These are phyloP conservation scores for Phaeoacremonium minimum DNA, from an alignment of 2,329 filamentous ascomycete genomes.

Conservation along the genomic window DNA sequence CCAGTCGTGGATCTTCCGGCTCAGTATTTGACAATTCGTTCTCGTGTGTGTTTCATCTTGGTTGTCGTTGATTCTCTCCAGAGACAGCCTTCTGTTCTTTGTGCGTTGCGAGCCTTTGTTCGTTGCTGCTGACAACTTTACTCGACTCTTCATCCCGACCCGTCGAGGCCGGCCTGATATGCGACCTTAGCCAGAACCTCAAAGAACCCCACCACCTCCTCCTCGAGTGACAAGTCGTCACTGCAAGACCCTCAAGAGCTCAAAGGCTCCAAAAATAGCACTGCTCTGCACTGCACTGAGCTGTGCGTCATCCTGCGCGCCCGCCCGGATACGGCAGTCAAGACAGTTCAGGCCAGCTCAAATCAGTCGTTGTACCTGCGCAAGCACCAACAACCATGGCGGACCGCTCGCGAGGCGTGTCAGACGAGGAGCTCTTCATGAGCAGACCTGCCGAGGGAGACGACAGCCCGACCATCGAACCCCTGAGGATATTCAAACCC, in stretches of 20 bases:
- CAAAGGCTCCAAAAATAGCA: not conserved
- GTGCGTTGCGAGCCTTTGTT: not conserved
- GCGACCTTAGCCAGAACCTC: conserved; percentile 10
- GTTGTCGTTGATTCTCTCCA: too few species aligned
- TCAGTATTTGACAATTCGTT: too few species aligned
- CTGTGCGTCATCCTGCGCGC: not conserved
- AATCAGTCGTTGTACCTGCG: conserved; percentile 13
- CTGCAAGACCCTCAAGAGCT: not conserved
- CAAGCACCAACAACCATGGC: conserved; percentile 26
- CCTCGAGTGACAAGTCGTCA: conserved; percentile 5
- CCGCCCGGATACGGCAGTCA: too few species aligned
- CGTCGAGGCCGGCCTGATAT: conserved; percentile 9
- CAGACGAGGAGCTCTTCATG: conserved; percentile 83
- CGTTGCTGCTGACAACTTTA: not conserved
- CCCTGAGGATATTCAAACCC: conserved; percentile 79
- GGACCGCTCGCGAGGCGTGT: conserved; percentile 57
- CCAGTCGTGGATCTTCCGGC: too few species aligned
- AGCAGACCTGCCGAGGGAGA: conserved; percentile 47
- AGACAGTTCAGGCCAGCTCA: not conserved
- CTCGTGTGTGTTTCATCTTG: too few species aligned
- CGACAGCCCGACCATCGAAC: conserved; percentile 77
- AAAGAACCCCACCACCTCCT: conserved; percentile 1
- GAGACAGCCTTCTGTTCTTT: not conserved
- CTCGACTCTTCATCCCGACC: not conserved
- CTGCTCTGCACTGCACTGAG: not conserved